phyloP scores from a whole-genome alignment of 306 rosid species.

The Pueraria montana region DNA sequence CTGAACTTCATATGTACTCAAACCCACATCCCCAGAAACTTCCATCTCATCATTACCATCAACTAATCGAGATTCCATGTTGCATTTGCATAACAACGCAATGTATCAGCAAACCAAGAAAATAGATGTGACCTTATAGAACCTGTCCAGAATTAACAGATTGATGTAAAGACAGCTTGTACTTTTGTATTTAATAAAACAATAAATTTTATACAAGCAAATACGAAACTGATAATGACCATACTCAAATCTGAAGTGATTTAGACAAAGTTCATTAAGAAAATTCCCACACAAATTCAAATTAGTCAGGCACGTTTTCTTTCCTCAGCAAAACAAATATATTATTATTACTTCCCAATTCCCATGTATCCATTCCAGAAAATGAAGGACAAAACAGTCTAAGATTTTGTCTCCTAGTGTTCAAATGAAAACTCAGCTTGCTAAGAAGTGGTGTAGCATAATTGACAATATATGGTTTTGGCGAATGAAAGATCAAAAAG shows the following conservation, averaged over 20 bases:
- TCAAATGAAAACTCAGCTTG: too few relatives aligned
- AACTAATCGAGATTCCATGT: conserved; percentile 50
- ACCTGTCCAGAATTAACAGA: conserved; percentile 38
- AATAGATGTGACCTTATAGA: conserved; percentile 18
- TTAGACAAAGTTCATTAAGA: conserved; percentile 6
- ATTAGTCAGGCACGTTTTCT: background rate
- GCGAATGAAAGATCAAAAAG: background rate
- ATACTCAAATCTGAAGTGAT: conserved; percentile 21
- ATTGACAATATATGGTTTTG: conserved; percentile 1
- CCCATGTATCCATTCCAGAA: background rate
- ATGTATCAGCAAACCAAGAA: conserved; percentile 15
- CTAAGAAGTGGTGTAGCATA: background rate
- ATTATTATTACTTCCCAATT: background rate
- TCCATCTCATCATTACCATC: conserved; percentile 44
- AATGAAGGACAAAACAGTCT: too few relatives aligned
- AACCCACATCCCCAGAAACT: conserved; percentile 48
- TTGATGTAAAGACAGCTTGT: conserved; percentile 1
- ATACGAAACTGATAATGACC: background rate
- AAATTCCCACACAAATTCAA: background rate
- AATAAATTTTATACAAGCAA: background rate
- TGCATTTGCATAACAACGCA: conserved; percentile 5
- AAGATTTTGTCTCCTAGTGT: too few relatives aligned
- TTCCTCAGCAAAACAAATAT: conserved; percentile 1
- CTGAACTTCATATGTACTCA: conserved; percentile 43
- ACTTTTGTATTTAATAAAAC: background rate